Conservation (phyloP, 2,329 filamentous ascomycete genomes). For the Monosporascus sp. region DNA sequence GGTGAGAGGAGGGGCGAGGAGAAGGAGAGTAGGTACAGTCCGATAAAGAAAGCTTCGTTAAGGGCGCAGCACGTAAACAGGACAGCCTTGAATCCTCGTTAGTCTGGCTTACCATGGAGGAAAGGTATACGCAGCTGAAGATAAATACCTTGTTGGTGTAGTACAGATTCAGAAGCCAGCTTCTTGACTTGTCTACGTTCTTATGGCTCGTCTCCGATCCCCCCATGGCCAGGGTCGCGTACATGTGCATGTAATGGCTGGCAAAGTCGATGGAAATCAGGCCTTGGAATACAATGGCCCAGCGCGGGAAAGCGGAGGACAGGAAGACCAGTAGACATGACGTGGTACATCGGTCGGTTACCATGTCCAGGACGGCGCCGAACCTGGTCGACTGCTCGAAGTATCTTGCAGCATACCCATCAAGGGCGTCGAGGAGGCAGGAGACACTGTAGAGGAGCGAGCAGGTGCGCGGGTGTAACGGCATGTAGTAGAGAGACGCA, state of each 20-base stretch:
- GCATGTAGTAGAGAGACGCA: conserved; percentile 98
- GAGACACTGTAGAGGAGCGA: conserved; percentile 88
- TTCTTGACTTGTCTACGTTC: conserved; percentile 82
- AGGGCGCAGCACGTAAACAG: conserved; percentile 85
- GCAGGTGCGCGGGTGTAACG: conserved; percentile 93
- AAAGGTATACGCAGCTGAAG: conserved; percentile 20
- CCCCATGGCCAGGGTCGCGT: conserved; percentile 84
- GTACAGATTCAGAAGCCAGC: conserved; percentile 88
- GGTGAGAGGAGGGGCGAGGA: conserved; percentile 85
- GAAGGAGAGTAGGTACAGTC: conserved; percentile 95
- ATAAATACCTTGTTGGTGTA: conserved; percentile 84
- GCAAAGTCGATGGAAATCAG: conserved; percentile 89
- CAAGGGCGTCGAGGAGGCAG: conserved; percentile 89
- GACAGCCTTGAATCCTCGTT: conserved; percentile 56
- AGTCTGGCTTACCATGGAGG: neutral
- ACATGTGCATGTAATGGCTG: conserved; percentile 99
- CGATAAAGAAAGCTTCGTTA: conserved; percentile 98
- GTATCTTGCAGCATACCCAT: conserved; percentile 86
- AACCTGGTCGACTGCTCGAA: conserved; percentile 92
- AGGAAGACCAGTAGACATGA: conserved; percentile 92
- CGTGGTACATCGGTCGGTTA: conserved; percentile 96
- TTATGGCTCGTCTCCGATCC: conserved; percentile 82
- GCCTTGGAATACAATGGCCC: conserved; percentile 89
- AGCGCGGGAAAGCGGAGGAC: conserved; percentile 88
- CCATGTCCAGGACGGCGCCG: conserved; percentile 96